These are phyloP conservation scores for Blepharisma japonicum DNA, from an alignment of 73 alveolate genomes.

Conservation along the genomic window DNA sequence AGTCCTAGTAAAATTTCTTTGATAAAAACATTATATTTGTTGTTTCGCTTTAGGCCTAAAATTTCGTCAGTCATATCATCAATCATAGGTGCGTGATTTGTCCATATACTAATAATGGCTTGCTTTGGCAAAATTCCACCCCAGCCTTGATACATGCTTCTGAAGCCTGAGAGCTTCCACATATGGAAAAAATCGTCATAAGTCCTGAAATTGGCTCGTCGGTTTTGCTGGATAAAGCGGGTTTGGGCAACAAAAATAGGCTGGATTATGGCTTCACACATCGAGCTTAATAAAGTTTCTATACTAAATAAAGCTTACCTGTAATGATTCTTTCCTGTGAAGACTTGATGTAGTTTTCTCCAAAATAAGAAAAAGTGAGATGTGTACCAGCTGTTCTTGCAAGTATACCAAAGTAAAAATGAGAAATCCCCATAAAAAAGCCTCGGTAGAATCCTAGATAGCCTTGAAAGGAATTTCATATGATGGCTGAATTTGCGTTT, in stretches of 20 bases:
- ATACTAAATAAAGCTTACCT: neutral
- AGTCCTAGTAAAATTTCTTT: neutral
- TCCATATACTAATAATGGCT: neutral
- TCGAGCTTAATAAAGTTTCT: neutral
- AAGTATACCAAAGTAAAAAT: neutral
- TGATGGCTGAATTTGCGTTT: neutral
- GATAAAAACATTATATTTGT: neutral
- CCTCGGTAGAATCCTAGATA: neutral
- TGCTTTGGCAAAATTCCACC: constrained; percentile 12
- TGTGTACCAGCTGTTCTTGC: neutral
- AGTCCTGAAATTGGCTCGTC: neutral
- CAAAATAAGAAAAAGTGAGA: neutral
- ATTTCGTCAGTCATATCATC: neutral
- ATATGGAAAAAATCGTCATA: neutral
- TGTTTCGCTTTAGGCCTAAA: neutral
- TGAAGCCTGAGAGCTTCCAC: neutral
- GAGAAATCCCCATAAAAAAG: neutral
- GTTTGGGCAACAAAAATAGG: constrained; percentile 26
- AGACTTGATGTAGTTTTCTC: neutral
- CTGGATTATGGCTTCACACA: neutral
- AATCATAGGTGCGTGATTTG: neutral
- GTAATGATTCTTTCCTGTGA: neutral
- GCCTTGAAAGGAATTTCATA: constrained; percentile 15
- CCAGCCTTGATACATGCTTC: constrained; percentile 22
- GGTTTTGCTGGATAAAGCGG: neutral